Evolutionary conservation across 352 stramenopile genomes (phyloP).

Genomic region (Globisporangium sylvaticum): DNA sequence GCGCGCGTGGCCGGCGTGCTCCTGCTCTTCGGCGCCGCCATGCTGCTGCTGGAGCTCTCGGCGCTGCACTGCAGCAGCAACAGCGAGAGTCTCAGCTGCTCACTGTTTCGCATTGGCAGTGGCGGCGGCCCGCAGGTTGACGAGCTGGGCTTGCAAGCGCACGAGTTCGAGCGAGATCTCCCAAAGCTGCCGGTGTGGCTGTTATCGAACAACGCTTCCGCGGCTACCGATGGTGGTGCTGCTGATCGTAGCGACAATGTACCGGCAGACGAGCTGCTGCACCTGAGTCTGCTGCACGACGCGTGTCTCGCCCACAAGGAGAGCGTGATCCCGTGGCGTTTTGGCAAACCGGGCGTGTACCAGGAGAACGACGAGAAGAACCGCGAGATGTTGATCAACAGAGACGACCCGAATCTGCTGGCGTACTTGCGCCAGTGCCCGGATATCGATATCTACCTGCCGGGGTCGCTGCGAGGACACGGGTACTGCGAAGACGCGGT

Average conservation of each 20-base stretch:
- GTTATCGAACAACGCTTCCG: not conserved
- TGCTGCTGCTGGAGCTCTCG: conserved; percentile 11
- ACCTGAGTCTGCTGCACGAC: conserved; percentile 48
- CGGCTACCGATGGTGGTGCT: not conserved
- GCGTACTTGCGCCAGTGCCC: conserved; percentile 49
- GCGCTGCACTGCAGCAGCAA: not conserved
- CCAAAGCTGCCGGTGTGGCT: not conserved
- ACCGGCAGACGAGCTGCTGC: conserved; percentile 28
- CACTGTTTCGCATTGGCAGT: not conserved
- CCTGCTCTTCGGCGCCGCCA: not conserved
- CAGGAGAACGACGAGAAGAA: conserved; percentile 12
- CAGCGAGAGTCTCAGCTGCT: not conserved
- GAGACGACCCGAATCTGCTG: conserved; percentile 34
- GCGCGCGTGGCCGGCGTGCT: conserved; percentile 1
- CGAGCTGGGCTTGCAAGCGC: not conserved
- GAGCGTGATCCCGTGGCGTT: conserved; percentile 46
- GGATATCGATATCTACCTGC: conserved; percentile 65
- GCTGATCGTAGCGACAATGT: conserved; percentile 13
- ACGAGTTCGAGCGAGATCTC: conserved; percentile 2
- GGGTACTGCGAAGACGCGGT: conserved; percentile 62
- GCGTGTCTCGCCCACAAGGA: conserved; percentile 41
- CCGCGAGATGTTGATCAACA: conserved; percentile 23
- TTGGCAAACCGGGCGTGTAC: conserved; percentile 18
- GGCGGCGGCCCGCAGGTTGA: not conserved
- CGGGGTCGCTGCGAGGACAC: conserved; percentile 7